Conservation (phyloP, 345 rosid species). For the Syzygium jambos region DNA sequence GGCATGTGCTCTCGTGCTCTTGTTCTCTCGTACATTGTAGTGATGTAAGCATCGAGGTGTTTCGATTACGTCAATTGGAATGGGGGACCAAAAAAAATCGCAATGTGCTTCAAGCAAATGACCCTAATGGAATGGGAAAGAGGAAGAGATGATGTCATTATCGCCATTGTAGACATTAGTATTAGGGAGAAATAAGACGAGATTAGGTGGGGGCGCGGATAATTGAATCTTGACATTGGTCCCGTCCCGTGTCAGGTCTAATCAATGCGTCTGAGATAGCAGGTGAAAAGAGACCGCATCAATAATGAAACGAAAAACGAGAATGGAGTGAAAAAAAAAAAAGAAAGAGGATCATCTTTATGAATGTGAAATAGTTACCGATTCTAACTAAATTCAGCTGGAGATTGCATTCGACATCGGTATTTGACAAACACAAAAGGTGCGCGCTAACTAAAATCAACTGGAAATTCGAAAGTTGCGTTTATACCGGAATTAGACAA, state of each 20-base stretch:
- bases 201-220: background rate
- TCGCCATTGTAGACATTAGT: background rate
- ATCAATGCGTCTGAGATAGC: rapidly evolving
- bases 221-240: background rate
- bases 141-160: background rate
- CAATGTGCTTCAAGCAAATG: background rate
- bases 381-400: background rate
- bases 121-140: background rate
- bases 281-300: background rate
- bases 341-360: background rate
- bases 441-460: background rate
- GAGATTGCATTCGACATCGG: background rate
- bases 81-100: background rate
- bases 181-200: background rate
- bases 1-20: background rate
- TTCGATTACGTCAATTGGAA: background rate
- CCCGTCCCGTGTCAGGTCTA: background rate
- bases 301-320: background rate
- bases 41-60: background rate
- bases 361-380: background rate
- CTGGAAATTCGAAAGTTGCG: background rate
- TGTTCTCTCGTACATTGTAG: background rate
- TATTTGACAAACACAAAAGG: background rate
- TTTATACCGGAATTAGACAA: background rate
- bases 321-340: background rate